Conservation (phyloP, 805 yeast species). For the Grigorovia yakushimaensis region DNA sequence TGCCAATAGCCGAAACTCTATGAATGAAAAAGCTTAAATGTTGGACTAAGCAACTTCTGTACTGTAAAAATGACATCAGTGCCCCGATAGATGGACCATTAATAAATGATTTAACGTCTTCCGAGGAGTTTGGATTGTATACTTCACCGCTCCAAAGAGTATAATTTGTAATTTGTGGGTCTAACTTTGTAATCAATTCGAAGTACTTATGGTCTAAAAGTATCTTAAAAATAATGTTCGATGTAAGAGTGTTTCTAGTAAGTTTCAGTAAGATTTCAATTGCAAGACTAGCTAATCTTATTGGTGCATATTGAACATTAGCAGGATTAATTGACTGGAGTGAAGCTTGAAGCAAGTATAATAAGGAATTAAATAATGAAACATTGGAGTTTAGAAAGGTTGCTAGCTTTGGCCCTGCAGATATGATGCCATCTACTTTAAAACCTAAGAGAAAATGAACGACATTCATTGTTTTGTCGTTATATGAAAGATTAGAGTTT, state of each 20-base stretch:
- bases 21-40: conserved; percentile 69
- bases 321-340: conserved; percentile 33
- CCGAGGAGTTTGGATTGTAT: conserved; percentile 30
- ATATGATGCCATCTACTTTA: conserved; percentile 40
- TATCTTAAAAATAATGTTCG: conserved; percentile 39
- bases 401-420: conserved; percentile 36
- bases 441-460: conserved; percentile 77
- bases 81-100: conserved; percentile 37
- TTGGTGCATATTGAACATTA: conserved; percentile 42
- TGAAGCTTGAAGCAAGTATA: conserved; percentile 41
- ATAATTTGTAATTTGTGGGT: conserved; percentile 43
- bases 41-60: conserved; percentile 52
- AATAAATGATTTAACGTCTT: conserved; percentile 28
- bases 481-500: conserved; percentile 35
- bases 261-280: conserved; percentile 57
- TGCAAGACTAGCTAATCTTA: conserved; percentile 46
- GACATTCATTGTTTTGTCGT: conserved; percentile 39
- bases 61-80: conserved; percentile 49
- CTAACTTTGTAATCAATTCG: conserved; percentile 39
- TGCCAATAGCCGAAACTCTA: conserved; percentile 39
- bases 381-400: conserved; percentile 46
- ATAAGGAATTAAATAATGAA: conserved; percentile 48
- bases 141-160: conserved; percentile 47
- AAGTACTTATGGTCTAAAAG: conserved; percentile 47
- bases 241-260: conserved; percentile 46